Conservation (phyloP, 345 rosid species). For the Aethionema arabicum region DNA sequence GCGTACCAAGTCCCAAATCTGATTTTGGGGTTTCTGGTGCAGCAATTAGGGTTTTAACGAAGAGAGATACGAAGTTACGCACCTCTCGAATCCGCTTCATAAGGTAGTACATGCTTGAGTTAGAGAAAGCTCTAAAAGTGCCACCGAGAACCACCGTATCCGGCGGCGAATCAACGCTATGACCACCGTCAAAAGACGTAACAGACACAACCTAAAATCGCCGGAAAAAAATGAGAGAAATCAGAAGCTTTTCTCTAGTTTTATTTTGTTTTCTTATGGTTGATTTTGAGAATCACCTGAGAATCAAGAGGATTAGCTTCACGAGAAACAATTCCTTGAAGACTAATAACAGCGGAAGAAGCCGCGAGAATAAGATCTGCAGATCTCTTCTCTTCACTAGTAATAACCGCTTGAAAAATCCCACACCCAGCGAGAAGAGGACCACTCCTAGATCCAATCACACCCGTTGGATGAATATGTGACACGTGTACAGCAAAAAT, state of each 20-base stretch:
- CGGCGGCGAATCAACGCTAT: conserved; percentile 46
- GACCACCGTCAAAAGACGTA: conserved; percentile 67
- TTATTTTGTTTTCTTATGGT: background rate
- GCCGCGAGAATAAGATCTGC: conserved; percentile 65
- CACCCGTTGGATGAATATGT: conserved; percentile 70
- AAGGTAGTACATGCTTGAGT: conserved; percentile 65
- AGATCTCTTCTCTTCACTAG: conserved; percentile 33
- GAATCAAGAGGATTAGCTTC: conserved; percentile 86
- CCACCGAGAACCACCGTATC: conserved; percentile 66
- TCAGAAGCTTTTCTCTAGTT: background rate
- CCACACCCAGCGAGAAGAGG: conserved; percentile 93
- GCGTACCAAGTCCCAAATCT: no score
- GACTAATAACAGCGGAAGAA: conserved; percentile 71
- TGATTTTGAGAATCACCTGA: conserved; percentile 43
- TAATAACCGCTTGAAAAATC: conserved; percentile 65
- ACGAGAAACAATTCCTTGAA: conserved; percentile 84
- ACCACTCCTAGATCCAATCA: conserved; percentile 82
- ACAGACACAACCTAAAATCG: conserved; percentile 71
- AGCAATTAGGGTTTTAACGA: no score
- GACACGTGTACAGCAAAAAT: conserved; percentile 85
- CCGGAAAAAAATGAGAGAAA: background rate
- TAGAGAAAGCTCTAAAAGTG: conserved; percentile 80
- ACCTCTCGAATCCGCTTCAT: conserved; percentile 72
- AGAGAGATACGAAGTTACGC: background rate
- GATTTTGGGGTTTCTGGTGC: no score